Evolutionary conservation across 768 basidiomycete species (phyloP), one percentile per base, ranked within the genome.

Genomic region (Xanthoconium stramineum): DNA sequence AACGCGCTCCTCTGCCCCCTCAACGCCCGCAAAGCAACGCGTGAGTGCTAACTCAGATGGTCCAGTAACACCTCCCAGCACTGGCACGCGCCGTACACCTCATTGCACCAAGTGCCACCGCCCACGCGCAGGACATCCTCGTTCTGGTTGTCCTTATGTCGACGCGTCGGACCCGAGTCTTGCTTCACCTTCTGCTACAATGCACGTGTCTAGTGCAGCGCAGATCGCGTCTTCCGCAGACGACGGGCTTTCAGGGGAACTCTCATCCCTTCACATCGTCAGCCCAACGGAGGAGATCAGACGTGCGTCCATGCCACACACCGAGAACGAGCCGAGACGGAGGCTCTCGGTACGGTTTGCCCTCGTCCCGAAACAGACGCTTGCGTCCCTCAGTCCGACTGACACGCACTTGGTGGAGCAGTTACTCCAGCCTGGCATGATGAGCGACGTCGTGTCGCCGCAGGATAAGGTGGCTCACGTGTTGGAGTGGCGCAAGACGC

Each of bases 51-150:
- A 38, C 24, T 45, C 61, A 7, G 45, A 46, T 24, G 47, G 53
- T 33, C 52, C 44, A 20, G 28, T 46, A 17, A 68, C 73, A 0
- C 71, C 74, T n/a, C 69, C 74, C 3, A 66, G 66, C 37, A 69
- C 72, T 17, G 72, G 80, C 12, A 73, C 81, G 6, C 81, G 83
- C 42, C 84, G 83, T 50, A 63, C 66, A 2, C 85, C 79, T 36
- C 76, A 72, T 46, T 86, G 84, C 68, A 76, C 70, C 43, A 80
- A 80, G 61, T 86, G 85, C 67, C 73, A 75, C 51, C 78, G 78
- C 24, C 81, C 83, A 0, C 74, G 77, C 51, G 75, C 72, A 28
- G 84, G 84, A 0, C 85, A 86, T 63, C 85, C 85, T 17, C 82
- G 84, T 44, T 80, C 81, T 0, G 83, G 84, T 11, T 86, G 85